Percentiles rank a stretch among this genome's conserved stretches.
phyloP scores from a whole-genome alignment of 73 alveolate species.

The Stentor coeruleus region DNA sequence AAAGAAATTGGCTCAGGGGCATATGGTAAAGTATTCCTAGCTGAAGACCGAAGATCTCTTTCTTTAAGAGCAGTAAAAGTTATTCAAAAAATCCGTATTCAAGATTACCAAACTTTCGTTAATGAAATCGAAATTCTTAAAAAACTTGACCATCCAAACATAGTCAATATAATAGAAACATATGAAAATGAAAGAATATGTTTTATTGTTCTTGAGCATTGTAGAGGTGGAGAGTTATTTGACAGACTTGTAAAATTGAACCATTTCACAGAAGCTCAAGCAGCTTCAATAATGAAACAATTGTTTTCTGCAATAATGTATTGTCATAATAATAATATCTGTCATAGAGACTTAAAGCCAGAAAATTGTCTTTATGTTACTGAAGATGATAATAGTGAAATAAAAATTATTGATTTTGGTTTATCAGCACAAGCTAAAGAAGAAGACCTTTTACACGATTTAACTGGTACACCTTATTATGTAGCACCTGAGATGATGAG shows the following conservation, averaged over 20 bases:
- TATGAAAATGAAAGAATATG: not conserved
- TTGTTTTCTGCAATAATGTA: not conserved
- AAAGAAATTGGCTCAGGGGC: conserved; percentile 41
- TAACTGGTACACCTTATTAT: not conserved
- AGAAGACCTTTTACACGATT: not conserved
- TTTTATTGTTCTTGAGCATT: not conserved
- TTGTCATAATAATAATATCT: conserved; percentile 22
- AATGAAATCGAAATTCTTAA: not conserved
- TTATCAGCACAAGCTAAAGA: conserved; percentile 33
- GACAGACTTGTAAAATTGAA: not conserved
- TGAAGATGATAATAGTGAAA: conserved; percentile 30
- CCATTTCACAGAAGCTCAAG: conserved; percentile 1
- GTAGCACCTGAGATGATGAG: not conserved
- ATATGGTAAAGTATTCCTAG: conserved; percentile 40
- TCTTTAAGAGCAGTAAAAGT: conserved; percentile 32
- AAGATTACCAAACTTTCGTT: not conserved
- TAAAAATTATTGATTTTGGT: conserved; percentile 69
- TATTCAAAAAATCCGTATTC: conserved; percentile 28
- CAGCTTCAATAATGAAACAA: conserved; percentile 11
- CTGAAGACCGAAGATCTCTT: conserved; percentile 27
- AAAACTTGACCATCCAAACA: conserved; percentile 14
- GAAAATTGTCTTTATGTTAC: conserved; percentile 60
- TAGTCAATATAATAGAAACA: conserved; percentile 10
- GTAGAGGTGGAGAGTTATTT: conserved; percentile 20
- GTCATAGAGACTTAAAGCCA: conserved; percentile 66